These are phyloP conservation scores for Solanum boliviense DNA, from an alignment of 257 asterid genomes.

Conservation along the genomic window DNA sequence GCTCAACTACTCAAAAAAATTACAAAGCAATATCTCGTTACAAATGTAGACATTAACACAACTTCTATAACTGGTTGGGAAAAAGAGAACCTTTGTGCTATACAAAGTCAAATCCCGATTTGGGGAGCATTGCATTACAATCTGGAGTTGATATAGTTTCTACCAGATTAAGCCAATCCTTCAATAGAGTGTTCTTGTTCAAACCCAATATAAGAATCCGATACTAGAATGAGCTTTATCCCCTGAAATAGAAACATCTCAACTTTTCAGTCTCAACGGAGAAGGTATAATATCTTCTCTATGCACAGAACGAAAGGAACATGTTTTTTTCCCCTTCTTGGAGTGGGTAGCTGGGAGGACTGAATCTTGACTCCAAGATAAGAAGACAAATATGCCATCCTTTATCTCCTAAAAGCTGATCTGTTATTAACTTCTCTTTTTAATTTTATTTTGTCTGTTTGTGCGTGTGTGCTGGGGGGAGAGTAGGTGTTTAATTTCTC, in stretches of 20 bases:
- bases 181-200: constrained; percentile 54
- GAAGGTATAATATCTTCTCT: not conserved
- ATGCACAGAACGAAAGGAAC: not conserved
- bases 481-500: not conserved
- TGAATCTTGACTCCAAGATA: not conserved
- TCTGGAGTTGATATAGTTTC: not conserved
- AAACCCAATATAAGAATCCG: constrained; percentile 75
- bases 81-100: not conserved
- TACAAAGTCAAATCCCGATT: not conserved
- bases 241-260: constrained; percentile 36
- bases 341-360: not conserved
- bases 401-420: not conserved
- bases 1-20: not conserved
- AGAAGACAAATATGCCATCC: not conserved
- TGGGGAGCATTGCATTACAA: not conserved
- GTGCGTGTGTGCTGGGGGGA: not conserved
- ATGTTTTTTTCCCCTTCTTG: not conserved
- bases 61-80: not conserved
- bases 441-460: not conserved
- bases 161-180: constrained; percentile 15
- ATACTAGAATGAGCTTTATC: constrained; percentile 58
- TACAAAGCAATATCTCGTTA: not conserved
- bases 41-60: not conserved
- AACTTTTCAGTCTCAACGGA: not conserved
- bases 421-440: not conserved